phyloP scores from a whole-genome alignment of 2,329 filamentous ascomycete species.

The Clarireedia paspali region DNA sequence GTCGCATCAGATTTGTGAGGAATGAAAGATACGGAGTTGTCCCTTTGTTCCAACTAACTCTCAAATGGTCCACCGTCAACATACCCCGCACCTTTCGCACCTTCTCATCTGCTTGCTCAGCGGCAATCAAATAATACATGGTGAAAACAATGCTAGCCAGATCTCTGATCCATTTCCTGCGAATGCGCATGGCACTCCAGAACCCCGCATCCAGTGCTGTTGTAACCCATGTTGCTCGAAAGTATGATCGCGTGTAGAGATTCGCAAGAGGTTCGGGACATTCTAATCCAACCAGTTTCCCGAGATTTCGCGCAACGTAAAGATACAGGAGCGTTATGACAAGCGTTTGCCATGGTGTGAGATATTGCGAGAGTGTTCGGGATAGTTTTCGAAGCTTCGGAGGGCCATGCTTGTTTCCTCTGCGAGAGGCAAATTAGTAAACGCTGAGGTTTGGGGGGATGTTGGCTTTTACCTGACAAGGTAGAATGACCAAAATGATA shows the following conservation, averaged over 20 bases:
- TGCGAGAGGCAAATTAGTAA: conserved; percentile 30
- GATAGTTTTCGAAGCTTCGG: conserved; percentile 66
- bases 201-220: conserved; percentile 94
- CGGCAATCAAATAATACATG: conserved; percentile 83
- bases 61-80: conserved; percentile 82
- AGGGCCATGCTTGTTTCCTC: conserved; percentile 84
- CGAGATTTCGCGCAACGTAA: conserved; percentile 88
- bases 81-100: conserved; percentile 82
- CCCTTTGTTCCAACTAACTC: conserved; percentile 92
- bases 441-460: neutral
- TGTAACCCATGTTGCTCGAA: conserved; percentile 92
- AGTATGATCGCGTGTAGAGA: conserved; percentile 87
- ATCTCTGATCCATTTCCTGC: conserved; percentile 71
- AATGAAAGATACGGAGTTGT: conserved; percentile 78
- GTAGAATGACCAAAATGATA: conserved; percentile 87
- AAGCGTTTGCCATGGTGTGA: conserved; percentile 86
- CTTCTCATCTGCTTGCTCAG: conserved; percentile 93
- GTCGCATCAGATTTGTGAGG: conserved; percentile 64
- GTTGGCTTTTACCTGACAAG: conserved; percentile 54
- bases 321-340: conserved; percentile 84
- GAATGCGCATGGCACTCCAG: conserved; percentile 96
- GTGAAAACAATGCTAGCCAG: conserved; percentile 77
- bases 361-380: conserved; percentile 55
- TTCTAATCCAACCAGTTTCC: conserved; percentile 82
- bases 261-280: conserved; percentile 90